A percentile compares a stretch with the other conserved stretches of the same genome.
Conservation (phyloP, 495 filamentous ascomycete genomes). For the Neurospora hispaniola region DNA sequence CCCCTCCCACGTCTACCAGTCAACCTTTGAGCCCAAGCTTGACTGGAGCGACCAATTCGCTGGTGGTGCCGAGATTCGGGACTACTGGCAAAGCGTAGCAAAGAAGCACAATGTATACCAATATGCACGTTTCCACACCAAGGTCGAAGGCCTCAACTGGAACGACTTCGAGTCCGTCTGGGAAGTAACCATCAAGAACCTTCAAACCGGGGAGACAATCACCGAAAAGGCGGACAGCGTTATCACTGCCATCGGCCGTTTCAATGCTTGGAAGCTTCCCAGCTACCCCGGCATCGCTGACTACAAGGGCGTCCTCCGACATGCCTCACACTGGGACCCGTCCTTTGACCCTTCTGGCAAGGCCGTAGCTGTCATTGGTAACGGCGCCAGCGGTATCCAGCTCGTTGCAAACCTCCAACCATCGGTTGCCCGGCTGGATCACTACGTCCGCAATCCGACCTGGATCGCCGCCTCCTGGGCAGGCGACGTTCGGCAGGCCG, state of each 20-base stretch:
- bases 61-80: constrained; percentile 50
- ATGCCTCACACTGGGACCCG: constrained; percentile 41
- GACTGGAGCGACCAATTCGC: constrained; percentile 60
- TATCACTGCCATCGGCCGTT: constrained; percentile 42
- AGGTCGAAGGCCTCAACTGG: constrained; percentile 46
- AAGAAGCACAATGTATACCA: constrained; percentile 51
- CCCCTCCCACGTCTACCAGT: constrained; percentile 62
- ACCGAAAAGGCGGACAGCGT: constrained; percentile 36
- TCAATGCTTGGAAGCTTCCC: constrained; percentile 50
- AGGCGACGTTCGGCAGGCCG: constrained; percentile 29
- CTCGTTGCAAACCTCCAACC: constrained; percentile 48
- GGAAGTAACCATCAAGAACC: constrained; percentile 29
- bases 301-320: constrained; percentile 46
- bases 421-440: constrained; percentile 41
- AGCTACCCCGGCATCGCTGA: constrained; percentile 42
- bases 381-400: constrained; percentile 46
- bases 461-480: constrained; percentile 53
- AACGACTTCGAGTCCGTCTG: constrained; percentile 40
- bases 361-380: constrained; percentile 48
- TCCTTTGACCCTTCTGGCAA: constrained; percentile 40
- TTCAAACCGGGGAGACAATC: constrained; percentile 23
- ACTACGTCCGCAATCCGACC: constrained; percentile 55
- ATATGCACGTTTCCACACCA: constrained; percentile 39
- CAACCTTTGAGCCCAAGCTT: constrained; percentile 52
- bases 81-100: constrained; percentile 52